phyloP scores from a whole-genome alignment of 2,329 filamentous ascomycete species.

The Fusarium sambucinum region DNA sequence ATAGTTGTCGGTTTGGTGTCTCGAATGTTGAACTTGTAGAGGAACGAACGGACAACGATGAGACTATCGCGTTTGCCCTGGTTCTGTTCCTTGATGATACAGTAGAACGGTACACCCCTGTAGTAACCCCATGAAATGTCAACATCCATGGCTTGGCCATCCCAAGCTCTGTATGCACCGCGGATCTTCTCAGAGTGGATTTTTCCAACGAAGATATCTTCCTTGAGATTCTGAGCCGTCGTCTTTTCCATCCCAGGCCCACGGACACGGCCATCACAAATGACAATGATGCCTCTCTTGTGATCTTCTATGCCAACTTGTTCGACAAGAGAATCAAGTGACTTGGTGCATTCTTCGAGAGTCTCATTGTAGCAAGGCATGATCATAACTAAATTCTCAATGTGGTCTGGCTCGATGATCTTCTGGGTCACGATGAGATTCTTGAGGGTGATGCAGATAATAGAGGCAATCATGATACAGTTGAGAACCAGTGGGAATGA shows the following conservation, averaged over 20 bases:
- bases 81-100: conserved; percentile 59
- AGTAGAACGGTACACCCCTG: conserved; percentile 56
- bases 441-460: conserved; percentile 33
- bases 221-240: conserved; percentile 52
- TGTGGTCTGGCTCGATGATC: conserved; percentile 36
- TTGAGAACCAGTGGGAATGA: conserved; percentile 45
- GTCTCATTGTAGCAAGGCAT: conserved; percentile 60
- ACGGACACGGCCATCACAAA: conserved; percentile 44
- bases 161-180: conserved; percentile 55
- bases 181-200: conserved; percentile 48
- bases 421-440: conserved; percentile 32
- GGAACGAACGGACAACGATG: conserved; percentile 56
- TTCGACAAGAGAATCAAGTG: conserved; percentile 49
- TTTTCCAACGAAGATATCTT: conserved; percentile 54
- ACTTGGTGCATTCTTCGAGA: conserved; percentile 51
- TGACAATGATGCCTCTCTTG: conserved; percentile 41
- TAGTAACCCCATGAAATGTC: conserved; percentile 55
- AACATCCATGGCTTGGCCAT: conserved; percentile 54
- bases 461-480: conserved; percentile 45
- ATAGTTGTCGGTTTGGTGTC: conserved; percentile 51
- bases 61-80: conserved; percentile 59
- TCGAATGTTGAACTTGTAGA: conserved; percentile 59
- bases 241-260: conserved; percentile 44
- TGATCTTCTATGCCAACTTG: conserved; percentile 40
- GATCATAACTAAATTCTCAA: conserved; percentile 54